Conservation (phyloP, 495 filamentous ascomycete genomes). For the Penicillium canariense region DNA sequence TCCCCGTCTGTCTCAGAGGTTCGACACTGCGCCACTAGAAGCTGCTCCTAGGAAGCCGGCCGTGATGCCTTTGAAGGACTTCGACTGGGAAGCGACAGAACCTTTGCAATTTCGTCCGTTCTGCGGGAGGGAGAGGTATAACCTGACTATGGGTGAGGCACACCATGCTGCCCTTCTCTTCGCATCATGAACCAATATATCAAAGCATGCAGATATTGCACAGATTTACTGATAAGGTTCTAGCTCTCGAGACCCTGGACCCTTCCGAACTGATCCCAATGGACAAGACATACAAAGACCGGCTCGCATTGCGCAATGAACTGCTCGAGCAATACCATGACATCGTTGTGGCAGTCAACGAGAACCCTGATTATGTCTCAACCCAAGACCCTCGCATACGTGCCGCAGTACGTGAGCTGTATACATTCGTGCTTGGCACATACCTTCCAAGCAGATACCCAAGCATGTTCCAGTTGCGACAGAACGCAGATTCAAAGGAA, state of each 20-base stretch:
- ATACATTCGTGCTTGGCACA: slow-evolving; percentile 56
- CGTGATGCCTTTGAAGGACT: slow-evolving; percentile 52
- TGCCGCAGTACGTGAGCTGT: slow-evolving; percentile 61
- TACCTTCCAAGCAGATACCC: slow-evolving; percentile 67
- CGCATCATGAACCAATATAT: no score
- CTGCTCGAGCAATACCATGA: not conserved
- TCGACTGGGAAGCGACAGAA: slow-evolving; percentile 53
- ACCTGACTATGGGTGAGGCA: slow-evolving; percentile 66
- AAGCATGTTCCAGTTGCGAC: slow-evolving; percentile 51
- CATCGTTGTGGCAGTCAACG: slow-evolving; percentile 38
- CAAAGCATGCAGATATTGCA: no score
- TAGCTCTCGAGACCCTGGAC: no score
- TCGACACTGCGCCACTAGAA: no score
- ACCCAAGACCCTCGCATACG: slow-evolving; percentile 27
- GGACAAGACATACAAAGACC: slow-evolving; percentile 59
- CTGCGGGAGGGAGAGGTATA: slow-evolving; percentile 65
- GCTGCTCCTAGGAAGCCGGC: no score
- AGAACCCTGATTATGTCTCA: slow-evolving; percentile 37
- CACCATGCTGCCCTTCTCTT: not conserved
- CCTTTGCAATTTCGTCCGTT: slow-evolving; percentile 63
- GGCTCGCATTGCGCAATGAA: slow-evolving; percentile 54
- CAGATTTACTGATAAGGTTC: not conserved
- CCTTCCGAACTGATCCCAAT: slow-evolving; percentile 55
- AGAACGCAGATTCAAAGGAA: no score
- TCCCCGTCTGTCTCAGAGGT: no score